Evolutionary conservation across 345 rosid species (phyloP).

Genomic region (Trapa bicornis): DNA sequence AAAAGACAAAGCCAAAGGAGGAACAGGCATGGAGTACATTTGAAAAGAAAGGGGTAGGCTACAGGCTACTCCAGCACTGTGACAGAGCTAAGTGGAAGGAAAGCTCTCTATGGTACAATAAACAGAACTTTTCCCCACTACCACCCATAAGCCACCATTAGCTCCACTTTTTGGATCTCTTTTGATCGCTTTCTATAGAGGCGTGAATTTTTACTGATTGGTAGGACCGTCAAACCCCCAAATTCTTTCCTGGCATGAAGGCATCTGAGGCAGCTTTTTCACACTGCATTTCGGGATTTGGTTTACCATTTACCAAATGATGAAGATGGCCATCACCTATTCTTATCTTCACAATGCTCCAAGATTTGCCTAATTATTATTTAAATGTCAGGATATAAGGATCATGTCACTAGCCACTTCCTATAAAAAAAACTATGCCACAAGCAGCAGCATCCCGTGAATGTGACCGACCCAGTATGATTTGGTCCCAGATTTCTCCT

Average conservation of each 20-base stretch:
- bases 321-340: background rate
- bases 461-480: background rate
- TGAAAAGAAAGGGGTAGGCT: slow-evolving; percentile 6
- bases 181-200: slow-evolving; percentile 34
- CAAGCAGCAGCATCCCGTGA: background rate
- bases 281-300: background rate
- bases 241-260: background rate
- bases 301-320: slow-evolving; percentile 1
- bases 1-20: slow-evolving; percentile 52
- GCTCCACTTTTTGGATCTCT: slow-evolving; percentile 52
- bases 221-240: slow-evolving; percentile 24
- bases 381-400: background rate
- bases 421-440: background rate
- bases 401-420: slow-evolving; percentile 2
- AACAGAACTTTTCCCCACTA: slow-evolving; percentile 15
- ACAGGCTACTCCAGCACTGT: slow-evolving; percentile 27
- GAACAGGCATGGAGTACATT: slow-evolving; percentile 39
- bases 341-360: background rate
- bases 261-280: background rate
- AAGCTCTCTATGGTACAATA: slow-evolving; percentile 38
- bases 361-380: background rate
- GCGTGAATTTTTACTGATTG: slow-evolving; percentile 48
- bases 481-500: background rate
- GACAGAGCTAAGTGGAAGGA: slow-evolving; percentile 28
- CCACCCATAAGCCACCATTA: slow-evolving; percentile 46